Conservation (phyloP, 805 yeast species). For the Lipomyces yamanashiensis region DNA sequence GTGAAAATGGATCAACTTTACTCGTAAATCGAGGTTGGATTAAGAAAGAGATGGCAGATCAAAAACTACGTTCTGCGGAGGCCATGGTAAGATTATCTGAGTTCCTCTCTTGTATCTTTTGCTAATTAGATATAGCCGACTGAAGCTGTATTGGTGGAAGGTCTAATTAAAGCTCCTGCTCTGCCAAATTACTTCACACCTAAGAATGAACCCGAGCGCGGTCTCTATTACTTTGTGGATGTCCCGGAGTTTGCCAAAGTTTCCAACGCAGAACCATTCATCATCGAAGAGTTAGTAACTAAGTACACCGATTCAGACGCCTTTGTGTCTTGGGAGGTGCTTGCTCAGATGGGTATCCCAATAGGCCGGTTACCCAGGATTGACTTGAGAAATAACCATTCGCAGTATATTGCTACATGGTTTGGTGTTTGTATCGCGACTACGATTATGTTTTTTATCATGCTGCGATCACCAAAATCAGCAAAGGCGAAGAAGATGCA, state of each 20-base stretch:
- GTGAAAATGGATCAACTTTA: constrained; percentile 77
- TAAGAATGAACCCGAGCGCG: constrained; percentile 66
- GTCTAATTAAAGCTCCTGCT: constrained; percentile 66
- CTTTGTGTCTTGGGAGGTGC: constrained; percentile 50
- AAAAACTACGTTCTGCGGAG: constrained; percentile 61
- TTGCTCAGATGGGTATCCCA: constrained; percentile 81
- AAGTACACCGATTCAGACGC: constrained; percentile 33
- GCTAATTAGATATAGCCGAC: constrained; percentile 50
- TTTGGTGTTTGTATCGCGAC: constrained; percentile 82
- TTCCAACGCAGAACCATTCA: constrained; percentile 70
- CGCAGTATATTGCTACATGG: constrained; percentile 95
- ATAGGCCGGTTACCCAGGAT: constrained; percentile 81
- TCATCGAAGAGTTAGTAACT: constrained; percentile 71
- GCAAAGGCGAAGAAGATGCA: constrained; percentile 24
- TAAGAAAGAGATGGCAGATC: constrained; percentile 65
- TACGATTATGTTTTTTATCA: constrained; percentile 62
- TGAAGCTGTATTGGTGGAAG: constrained; percentile 72
- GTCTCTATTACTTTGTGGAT: constrained; percentile 79
- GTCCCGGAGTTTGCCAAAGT: constrained; percentile 76
- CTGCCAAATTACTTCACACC: constrained; percentile 61
- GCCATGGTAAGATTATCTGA: constrained; percentile 50
- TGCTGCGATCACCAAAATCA: constrained; percentile 51
- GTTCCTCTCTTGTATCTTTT: neutral
- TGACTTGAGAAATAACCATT: constrained; percentile 83
- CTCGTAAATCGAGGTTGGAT: constrained; percentile 94